These are phyloP conservation scores for Psilocybe cubensis DNA, from an alignment of 768 basidiomycete genomes.

Conservation along the genomic window DNA sequence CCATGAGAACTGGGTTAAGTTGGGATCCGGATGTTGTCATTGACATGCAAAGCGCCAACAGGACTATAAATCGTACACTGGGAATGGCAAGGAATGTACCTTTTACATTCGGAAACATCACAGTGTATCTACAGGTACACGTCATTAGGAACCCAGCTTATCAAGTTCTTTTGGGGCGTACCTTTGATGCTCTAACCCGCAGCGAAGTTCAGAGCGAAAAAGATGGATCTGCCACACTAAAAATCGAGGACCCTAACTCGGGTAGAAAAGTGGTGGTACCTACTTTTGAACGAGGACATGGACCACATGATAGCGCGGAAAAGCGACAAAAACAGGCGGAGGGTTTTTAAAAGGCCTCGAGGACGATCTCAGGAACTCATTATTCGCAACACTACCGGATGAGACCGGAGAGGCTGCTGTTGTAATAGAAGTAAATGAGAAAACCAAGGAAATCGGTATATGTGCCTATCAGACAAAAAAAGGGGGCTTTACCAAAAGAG, in stretches of 20 bases:
- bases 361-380: constrained; percentile 11
- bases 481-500: background rate
- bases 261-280: constrained; percentile 8
- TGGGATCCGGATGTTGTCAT: constrained; percentile 25
- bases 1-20: constrained; percentile 3
- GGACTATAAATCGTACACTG: constrained; percentile 18
- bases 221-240: constrained; percentile 23
- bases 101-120: constrained; percentile 22
- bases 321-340: background rate
- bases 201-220: constrained; percentile 17
- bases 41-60: constrained; percentile 30
- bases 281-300: background rate
- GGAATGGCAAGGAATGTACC: constrained; percentile 32
- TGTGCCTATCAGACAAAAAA: background rate
- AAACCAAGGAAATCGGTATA: background rate
- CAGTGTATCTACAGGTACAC: constrained; percentile 30
- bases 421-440: background rate
- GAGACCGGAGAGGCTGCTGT: constrained; percentile 19
- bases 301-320: background rate
- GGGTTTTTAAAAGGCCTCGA: constrained; percentile 20
- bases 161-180: constrained; percentile 29
- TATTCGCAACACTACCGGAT: background rate
- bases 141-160: constrained; percentile 28
- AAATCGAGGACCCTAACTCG: constrained; percentile 28
- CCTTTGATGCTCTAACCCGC: constrained; percentile 29